phyloP scores from a whole-genome alignment of 2,329 filamentous ascomycete genomes.

The Dothideomycetes sp. region DNA sequence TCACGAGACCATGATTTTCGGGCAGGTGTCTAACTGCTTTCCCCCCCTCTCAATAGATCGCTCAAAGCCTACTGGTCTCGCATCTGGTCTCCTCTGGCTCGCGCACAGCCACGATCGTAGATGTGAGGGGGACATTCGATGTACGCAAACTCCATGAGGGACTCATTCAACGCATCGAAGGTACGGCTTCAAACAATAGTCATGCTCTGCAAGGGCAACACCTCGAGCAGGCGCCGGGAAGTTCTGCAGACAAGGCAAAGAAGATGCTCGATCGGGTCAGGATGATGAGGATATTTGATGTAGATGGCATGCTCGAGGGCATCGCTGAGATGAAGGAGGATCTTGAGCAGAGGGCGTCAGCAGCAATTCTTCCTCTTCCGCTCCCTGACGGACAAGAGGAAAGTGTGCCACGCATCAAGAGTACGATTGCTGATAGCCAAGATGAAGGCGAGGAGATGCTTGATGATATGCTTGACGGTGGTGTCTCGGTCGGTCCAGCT shows the following conservation, averaged over 20 bases:
- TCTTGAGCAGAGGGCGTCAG: constrained; percentile 17
- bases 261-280: constrained; percentile 31
- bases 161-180: constrained; percentile 6
- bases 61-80: constrained; percentile 24
- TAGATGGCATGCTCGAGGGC: constrained; percentile 35
- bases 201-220: neutral
- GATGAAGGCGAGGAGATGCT: constrained; percentile 30
- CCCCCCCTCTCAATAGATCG: constrained; percentile 23
- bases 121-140: constrained; percentile 35
- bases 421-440: constrained; percentile 22
- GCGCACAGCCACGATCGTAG: constrained; percentile 31
- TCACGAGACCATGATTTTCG: too few relatives aligned
- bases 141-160: constrained; percentile 26
- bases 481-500: too few relatives aligned
- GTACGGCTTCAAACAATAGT: neutral
- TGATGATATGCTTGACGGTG: constrained; percentile 14
- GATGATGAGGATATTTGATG: constrained; percentile 41
- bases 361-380: too few relatives aligned
- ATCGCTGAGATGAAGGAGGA: constrained; percentile 31
- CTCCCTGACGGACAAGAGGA: neutral
- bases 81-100: constrained; percentile 23
- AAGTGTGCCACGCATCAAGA: constrained; percentile 3
- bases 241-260: constrained; percentile 11
- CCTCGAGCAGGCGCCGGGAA: neutral
- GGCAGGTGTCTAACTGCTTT: too few relatives aligned